phyloP scores from a whole-genome alignment of 805 yeast species.

The Metschnikowia noctiluminum region DNA sequence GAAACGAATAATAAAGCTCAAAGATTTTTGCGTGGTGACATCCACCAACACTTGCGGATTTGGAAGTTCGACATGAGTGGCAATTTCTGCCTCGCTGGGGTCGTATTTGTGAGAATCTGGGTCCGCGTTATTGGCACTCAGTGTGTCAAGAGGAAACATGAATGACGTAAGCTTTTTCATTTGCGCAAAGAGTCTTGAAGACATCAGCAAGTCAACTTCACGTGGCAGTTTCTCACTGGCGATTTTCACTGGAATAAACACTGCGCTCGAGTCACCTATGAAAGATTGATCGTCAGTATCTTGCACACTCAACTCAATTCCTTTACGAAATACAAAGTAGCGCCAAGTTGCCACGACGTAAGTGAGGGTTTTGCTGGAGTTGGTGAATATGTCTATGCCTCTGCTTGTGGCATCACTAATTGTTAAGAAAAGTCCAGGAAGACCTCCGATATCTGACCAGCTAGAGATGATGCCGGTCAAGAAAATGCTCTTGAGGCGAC shows the following conservation, averaged over 20 bases:
- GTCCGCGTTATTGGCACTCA: constrained; percentile 33
- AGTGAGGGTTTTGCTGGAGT: constrained; percentile 28
- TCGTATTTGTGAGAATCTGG: constrained; percentile 38
- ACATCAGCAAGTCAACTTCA: not conserved
- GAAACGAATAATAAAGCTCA: constrained; percentile 67
- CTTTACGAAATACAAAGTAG: constrained; percentile 78
- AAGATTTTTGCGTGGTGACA: constrained; percentile 42
- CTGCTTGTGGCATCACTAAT: constrained; percentile 73
- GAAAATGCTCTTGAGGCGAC: constrained; percentile 62
- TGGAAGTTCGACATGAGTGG: constrained; percentile 36
- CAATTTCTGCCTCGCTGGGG: constrained; percentile 36
- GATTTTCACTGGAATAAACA: constrained; percentile 37
- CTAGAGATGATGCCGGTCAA: constrained; percentile 66
- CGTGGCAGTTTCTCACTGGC: constrained; percentile 1
- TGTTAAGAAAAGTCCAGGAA: constrained; percentile 86
- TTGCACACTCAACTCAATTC: constrained; percentile 47
- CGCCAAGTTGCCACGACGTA: constrained; percentile 80
- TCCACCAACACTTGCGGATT: constrained; percentile 18
- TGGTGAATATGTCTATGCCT: constrained; percentile 50
- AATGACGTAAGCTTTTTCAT: constrained; percentile 40
- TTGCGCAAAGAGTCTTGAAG: constrained; percentile 11
- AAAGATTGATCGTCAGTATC: constrained; percentile 29
- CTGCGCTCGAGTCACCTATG: constrained; percentile 36
- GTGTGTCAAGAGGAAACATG: constrained; percentile 58
- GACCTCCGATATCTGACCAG: constrained; percentile 85